These are phyloP conservation scores for Chaetomium fimeti DNA, from an alignment of 495 filamentous ascomycete species.

Conservation along the genomic window DNA sequence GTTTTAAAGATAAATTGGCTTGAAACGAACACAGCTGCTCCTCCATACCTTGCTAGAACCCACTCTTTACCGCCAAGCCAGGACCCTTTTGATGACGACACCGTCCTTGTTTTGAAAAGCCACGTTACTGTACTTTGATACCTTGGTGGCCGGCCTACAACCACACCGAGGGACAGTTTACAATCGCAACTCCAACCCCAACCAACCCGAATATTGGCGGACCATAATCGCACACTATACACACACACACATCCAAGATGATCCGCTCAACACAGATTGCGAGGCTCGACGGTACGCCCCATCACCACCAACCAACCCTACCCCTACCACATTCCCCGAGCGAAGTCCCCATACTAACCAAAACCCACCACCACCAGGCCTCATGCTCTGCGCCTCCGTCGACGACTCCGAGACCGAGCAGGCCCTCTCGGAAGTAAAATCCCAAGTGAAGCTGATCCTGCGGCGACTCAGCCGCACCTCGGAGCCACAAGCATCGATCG, in stretches of 20 bases:
- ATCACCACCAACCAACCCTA: background rate
- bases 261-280: constrained; percentile 94
- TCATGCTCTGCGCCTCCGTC: constrained; percentile 91
- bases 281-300: constrained; percentile 75
- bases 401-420: constrained; percentile 67
- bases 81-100: constrained; percentile 11
- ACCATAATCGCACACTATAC: background rate
- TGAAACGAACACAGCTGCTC: background rate
- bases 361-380: constrained; percentile 54
- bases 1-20: background rate
- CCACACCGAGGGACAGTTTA: too few species aligned
- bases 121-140: constrained; percentile 4
- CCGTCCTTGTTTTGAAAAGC: constrained; percentile 6
- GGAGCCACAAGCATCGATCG: constrained; percentile 88
- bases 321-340: background rate
- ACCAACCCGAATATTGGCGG: background rate
- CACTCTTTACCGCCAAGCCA: background rate
- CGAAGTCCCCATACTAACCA: constrained; percentile 26
- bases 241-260: constrained; percentile 53
- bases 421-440: constrained; percentile 82
- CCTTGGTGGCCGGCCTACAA: background rate
- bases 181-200: too few species aligned
- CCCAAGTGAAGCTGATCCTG: constrained; percentile 85
- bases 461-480: constrained; percentile 81
- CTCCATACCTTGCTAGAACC: background rate